Base-by-base conservation (phyloP, 257 asterid species). In the Mentha longifolia region DNA sequence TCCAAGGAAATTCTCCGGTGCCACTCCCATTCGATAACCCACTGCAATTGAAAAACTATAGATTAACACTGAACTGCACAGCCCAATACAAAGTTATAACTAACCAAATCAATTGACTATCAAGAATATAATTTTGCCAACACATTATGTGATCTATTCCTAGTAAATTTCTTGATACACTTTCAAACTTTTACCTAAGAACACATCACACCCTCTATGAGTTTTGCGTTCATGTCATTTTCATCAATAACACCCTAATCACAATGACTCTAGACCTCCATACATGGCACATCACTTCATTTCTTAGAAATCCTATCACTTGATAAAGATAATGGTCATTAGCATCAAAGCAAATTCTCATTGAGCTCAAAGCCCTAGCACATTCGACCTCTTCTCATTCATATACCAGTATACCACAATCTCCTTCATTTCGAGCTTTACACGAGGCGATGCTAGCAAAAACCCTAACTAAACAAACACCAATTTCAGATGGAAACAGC, bases 11-110 rank as follows among this genome's bases (percentile, higher is more conserved):
- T 87, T 74, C 68, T 74, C 85, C 9, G 82, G 83, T 33, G 76
- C 81, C 78, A 85, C 80, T 76, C 84, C 82, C 84, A 90, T 86
- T 60, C 69, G 88, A 68, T 79, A 90, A 16, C 96, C 96, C 92
- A 90, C 95, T 89, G 79, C 61, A 55, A 73, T 25, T 50, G 43
- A 74, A 55, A 51, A 63, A 0, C 14, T 7, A 9, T 13, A 43
- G 60, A 41, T 7, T 55, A 65, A 19, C 35, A 7, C 15, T 31
- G 39, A 69, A 69, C 50, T 30, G 22, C 49, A 50, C 6, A 42
- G 19, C 17, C 22, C 33, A 16, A 22, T 46, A 58, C 61, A 49
- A 20, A 55, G 41, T 33, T 43, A 64, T 9, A 13, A 45, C 22
- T 22, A 16, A 42, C 17, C 73, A 59, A 56, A n/a, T n/a, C n/a